Conservation (phyloP, 192 early-diverging fungal species). For the Gamsiella multidivaricata region DNA sequence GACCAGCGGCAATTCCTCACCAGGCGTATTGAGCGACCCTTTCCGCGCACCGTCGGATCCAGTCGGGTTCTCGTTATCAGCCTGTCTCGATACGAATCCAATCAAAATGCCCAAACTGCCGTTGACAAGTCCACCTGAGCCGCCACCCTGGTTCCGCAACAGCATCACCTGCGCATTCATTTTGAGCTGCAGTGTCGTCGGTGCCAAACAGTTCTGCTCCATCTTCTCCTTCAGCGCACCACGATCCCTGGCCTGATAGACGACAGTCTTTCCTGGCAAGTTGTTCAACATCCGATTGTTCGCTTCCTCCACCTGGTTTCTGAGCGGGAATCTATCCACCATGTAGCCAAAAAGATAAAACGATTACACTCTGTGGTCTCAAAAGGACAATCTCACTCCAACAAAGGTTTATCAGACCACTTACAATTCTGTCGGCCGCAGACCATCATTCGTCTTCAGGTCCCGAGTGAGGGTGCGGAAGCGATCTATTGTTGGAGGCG, state of each 20-base stretch:
- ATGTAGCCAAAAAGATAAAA: background rate
- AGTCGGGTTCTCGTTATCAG: slow-evolving; percentile 18
- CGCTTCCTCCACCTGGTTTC: slow-evolving; percentile 80
- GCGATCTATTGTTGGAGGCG: slow-evolving; percentile 55
- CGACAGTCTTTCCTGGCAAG: slow-evolving; percentile 57
- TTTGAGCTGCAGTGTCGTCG: slow-evolving; percentile 73
- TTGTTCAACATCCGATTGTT: slow-evolving; percentile 67
- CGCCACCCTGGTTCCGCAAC: slow-evolving; percentile 70
- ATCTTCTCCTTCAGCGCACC: slow-evolving; percentile 44
- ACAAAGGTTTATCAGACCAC: background rate
- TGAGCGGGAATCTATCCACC: slow-evolving; percentile 62
- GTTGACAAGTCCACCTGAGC: slow-evolving; percentile 69
- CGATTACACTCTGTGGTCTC: too few species aligned
- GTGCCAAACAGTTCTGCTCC: slow-evolving; percentile 70
- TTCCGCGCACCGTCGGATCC: slow-evolving; percentile 12
- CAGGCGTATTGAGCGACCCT: slow-evolving; percentile 25
- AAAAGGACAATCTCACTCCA: background rate
- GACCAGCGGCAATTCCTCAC: slow-evolving; percentile 51
- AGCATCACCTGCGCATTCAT: slow-evolving; percentile 87
- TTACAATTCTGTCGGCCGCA: slow-evolving; percentile 77
- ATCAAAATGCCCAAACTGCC: slow-evolving; percentile 73
- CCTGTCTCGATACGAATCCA: slow-evolving; percentile 23
- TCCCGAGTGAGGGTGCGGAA: slow-evolving; percentile 63
- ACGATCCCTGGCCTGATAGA: slow-evolving; percentile 62
- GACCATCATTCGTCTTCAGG: slow-evolving; percentile 63